Evolutionary conservation across 2,329 filamentous ascomycete species (phyloP), one percentile per base, ranked within the genome.

Genomic region (Aspergillus phoenicis): DNA sequence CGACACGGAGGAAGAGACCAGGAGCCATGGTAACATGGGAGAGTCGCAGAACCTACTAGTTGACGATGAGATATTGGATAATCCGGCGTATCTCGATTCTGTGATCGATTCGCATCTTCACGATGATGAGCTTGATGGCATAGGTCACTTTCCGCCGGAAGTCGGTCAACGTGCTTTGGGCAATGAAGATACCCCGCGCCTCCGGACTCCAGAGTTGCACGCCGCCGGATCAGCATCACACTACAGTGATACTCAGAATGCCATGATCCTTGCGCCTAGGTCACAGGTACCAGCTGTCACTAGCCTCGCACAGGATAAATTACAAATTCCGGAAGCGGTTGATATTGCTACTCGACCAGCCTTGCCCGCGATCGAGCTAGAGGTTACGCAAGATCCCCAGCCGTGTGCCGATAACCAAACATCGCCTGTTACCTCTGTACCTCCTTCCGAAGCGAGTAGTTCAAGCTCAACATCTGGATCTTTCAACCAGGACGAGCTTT

Each of bases 11-110:
- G 68, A 64, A 33, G 76, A 73, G 38, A 61, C 67, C 47, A 63
- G 64, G 41, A 64, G 61, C 49, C 70, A 70, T 58, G 62, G 64
- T 15, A 69, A 68, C 47, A 60, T 68, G 15, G 70, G 70, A 26
- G 68, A 71, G 33, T 70, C 71, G 36, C 70, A 64, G 7, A 52
- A 64, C n/a, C 63, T 76, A 43, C 66, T 64, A 10, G 64, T 68
- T 17, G 69, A 74, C 56, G 74, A 77, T 55, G 66, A 63, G 15
- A 61, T 75, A 26, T 55, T 74, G 20, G 76, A 79, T 53, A 75
- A 76, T 47, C 74, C 76, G 2, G 70, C 64, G 22, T 78, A 77
- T 62, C 66, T 78, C 22, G 74, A 79, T 55, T 76, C 76, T 8
- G 73, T 75, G 3, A 72, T 78, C 41, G 67, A 73, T 51, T 69